Evolutionary conservation across 768 basidiomycete genomes (phyloP).

Genomic region (Austroboletus festivus): DNA sequence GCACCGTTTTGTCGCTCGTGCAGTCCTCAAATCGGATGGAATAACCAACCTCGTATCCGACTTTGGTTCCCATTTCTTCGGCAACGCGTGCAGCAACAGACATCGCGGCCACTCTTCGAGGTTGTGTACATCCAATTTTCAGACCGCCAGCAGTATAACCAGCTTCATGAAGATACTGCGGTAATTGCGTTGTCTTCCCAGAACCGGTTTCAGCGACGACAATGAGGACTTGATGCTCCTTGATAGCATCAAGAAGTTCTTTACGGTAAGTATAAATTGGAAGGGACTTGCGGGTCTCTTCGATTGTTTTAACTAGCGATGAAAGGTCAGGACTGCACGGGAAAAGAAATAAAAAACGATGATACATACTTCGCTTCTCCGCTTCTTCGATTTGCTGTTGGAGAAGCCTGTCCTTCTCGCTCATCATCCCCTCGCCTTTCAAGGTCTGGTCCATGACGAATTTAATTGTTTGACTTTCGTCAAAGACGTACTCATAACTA

Average conservation of each 20-base stretch:
- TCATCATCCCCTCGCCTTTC: slow-evolving; percentile 66
- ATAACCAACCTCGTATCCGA: slow-evolving; percentile 99
- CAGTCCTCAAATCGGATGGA: slow-evolving; percentile 99
- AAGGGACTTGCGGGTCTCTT: slow-evolving; percentile 89
- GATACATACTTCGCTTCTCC: slow-evolving; percentile 75
- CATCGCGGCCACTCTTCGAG: slow-evolving; percentile 98
- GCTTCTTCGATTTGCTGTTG: slow-evolving; percentile 89
- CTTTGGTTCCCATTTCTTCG: slow-evolving; percentile 96
- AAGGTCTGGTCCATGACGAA: slow-evolving; percentile 85
- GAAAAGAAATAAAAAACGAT: not conserved
- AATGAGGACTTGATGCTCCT: slow-evolving; percentile 90
- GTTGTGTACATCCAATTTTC: slow-evolving; percentile 91
- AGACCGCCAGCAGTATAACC: slow-evolving; percentile 86
- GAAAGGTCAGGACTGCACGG: not conserved
- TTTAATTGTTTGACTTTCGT: slow-evolving; percentile 94
- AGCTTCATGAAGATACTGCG: slow-evolving; percentile 97
- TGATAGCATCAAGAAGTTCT: slow-evolving; percentile 83
- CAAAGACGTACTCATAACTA: slow-evolving; percentile 96
- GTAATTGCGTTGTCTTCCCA: slow-evolving; percentile 97
- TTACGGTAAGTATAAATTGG: slow-evolving; percentile 91
- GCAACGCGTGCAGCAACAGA: slow-evolving; percentile 98
- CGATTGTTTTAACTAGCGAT: slow-evolving; percentile 73
- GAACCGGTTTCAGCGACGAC: slow-evolving; percentile 99
- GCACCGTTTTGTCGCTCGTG: slow-evolving; percentile 96
- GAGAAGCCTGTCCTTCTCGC: slow-evolving; percentile 79